Evolutionary conservation across 1,284 basidiomycete genomes (phyloP), one percentile per base, ranked within the genome.

Genomic region (Pseudozyma sp.): DNA sequence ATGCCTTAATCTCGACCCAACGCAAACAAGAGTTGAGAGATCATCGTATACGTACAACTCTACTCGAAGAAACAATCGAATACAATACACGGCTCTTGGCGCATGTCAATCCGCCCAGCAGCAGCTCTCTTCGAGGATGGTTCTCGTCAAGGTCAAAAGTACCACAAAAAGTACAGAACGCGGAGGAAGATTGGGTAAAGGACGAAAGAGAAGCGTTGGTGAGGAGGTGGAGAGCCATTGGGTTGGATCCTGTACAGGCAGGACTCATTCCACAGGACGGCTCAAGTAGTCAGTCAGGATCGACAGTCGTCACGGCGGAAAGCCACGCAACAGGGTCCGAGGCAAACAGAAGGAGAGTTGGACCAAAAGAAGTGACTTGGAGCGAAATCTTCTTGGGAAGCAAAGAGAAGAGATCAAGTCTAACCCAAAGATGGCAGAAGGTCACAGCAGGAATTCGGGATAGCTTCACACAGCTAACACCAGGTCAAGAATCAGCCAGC

Each of bases 331-430:
- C 13, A 43, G 25, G 31, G 18, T 42, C 6, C 7, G 43, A 10
- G 34, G 31, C 21, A 31, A 14, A n/a, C 5, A 45, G 2, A 8
- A 55, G 19, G 40, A 36, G 43, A 18, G 43, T 47, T 2, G 71
- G 63, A 1, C 56, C 63, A 3, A 49, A 56, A 16, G 45, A 76
- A 25, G 56, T 68, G 2, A 61, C 60, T 2, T 76, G 73, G 73
- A 51, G 50, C 31, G 60, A 76, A 51, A 76, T 76, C 58, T 68
- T 76, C 50, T 47, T 76, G 0, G 73, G 73, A 19, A 53, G 36
- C 31, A 31, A 25, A 50, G 63, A 70, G 7, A 56, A 58, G 2
- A 25, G 66, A 1, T 59, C 66, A 5, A 59, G 36, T 12, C n/a
- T 74, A 12, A 57, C 50, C 0, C 19, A 75, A 18, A 18, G 53